Evolutionary conservation across 257 asterid species (phyloP).

Genomic region (Nicotiana sylvestris): DNA sequence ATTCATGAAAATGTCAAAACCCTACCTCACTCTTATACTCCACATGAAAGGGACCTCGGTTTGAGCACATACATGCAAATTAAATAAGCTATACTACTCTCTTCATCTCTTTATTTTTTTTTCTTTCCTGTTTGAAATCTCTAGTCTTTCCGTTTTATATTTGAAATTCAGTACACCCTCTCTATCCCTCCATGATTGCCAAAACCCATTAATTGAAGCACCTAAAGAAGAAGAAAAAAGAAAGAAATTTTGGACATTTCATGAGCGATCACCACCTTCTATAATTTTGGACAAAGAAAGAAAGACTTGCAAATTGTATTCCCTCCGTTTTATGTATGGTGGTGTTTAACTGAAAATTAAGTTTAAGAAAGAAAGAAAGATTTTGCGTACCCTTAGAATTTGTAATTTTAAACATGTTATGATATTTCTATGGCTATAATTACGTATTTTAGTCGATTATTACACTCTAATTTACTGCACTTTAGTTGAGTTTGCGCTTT

Average conservation of each 20-base stretch:
- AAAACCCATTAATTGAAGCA: no score
- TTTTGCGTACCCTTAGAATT: background rate
- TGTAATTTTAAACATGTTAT: no score
- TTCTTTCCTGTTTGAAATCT: background rate
- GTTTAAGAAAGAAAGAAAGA: background rate
- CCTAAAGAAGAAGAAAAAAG: no score
- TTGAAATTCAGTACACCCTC: background rate
- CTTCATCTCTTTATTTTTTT: background rate
- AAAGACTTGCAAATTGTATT: no score
- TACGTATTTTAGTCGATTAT: no score
- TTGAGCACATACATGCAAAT: conserved; percentile 11
- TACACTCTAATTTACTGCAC: no score
- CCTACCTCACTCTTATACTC: conserved; percentile 25
- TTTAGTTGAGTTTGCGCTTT: no score
- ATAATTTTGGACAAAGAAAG: background rate
- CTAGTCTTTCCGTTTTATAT: background rate
- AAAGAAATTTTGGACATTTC: no score
- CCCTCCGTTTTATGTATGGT: background rate
- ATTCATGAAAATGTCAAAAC: conserved; percentile 14
- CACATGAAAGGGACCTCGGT: conserved; percentile 23
- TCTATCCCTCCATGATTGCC: background rate
- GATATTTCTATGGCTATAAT: no score
- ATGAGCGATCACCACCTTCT: background rate
- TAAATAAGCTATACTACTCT: background rate
- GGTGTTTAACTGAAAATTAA: background rate